Conservation (phyloP, 306 rosid genomes). For the Cicer bijugum region DNA sequence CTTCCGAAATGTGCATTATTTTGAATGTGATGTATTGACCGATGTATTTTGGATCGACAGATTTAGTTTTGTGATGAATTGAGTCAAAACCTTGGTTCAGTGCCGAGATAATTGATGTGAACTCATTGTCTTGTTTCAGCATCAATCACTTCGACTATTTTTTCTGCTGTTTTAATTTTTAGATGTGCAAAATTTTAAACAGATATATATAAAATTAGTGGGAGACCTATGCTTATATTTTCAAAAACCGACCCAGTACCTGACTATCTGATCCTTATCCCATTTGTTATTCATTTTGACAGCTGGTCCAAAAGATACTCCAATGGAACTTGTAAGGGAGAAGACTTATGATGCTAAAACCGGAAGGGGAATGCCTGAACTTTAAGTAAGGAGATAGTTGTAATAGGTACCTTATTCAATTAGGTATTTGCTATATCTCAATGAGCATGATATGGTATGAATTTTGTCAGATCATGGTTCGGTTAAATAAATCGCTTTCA, state of each 20-base stretch:
- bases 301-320: constrained; percentile 94
- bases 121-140: constrained; percentile 25
- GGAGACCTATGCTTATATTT: not conserved
- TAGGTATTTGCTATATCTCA: constrained; percentile 29
- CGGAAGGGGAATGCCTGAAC: constrained; percentile 90
- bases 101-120: not conserved
- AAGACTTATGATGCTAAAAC: constrained; percentile 81
- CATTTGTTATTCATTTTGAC: constrained; percentile 44
- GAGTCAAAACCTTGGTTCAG: constrained; percentile 37
- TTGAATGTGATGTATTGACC: not conserved
- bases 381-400: constrained; percentile 57
- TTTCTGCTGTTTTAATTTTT: not conserved
- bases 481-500: constrained; percentile 16
- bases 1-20: not conserved
- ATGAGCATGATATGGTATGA: constrained; percentile 30
- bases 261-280: not conserved
- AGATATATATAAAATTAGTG: constrained; percentile 28
- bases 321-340: constrained; percentile 70
- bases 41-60: constrained; percentile 6
- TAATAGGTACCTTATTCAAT: constrained; percentile 9
- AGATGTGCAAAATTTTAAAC: constrained; percentile 13
- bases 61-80: constrained; percentile 10
- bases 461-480: constrained; percentile 6
- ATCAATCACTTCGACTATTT: constrained; percentile 7
- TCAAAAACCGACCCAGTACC: not conserved